Evolutionary conservation across 441 rosid genomes (phyloP), one percentile per base, ranked within the genome.

Genomic region (Pelargonium australe): DNA sequence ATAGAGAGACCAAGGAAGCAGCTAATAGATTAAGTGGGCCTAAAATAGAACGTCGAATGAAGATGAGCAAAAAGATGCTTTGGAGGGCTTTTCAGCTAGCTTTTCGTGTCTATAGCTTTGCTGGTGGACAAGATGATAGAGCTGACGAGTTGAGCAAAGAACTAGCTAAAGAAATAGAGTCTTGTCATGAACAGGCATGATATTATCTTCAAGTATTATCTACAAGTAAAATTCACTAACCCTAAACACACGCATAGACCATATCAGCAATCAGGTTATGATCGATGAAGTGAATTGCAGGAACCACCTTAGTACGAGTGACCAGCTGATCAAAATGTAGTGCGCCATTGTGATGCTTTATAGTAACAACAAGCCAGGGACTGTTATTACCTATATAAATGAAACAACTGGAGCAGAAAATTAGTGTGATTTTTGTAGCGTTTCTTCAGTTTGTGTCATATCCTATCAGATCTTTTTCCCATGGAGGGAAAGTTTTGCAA

Each of bases 71-170:
- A 4, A 81, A 81, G 68, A 75, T 83, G 80, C 80, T 83, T 0
- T 85, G 89, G 89, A 75, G 85, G 69, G 84, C 89, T 37, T 83
- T 85, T 64, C 87, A 85, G 66, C 81, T 85, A 13, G 87, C 87
- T 2, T 83, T 83, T 66, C 64, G 80, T 31, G 84, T 85, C 7
- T 85, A 85, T 74, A 71, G 77, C 3, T 85, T 85, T 65, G 87
- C 89, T 0, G 89, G 89, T 7, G 89, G 89, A 43, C 86, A 80
- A 0, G 89, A 85, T 10, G 89, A 85, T 41, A 83, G 85, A 0
- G 87, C 89, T 0, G 87, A 85, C 67, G 72, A 28, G 25, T 80
- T 85, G 10, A 80, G 85, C 1, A 77, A 74, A 74, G 87, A 81
- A 76, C 66, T 83, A 68, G 89, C 89, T 25, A 67, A 73, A 41